A percentile compares a stretch with the other conserved stretches of the same genome.
Evolutionary conservation across 208 protist genomes (phyloP).

Genomic region (Trypanosoma cruzi): DNA sequence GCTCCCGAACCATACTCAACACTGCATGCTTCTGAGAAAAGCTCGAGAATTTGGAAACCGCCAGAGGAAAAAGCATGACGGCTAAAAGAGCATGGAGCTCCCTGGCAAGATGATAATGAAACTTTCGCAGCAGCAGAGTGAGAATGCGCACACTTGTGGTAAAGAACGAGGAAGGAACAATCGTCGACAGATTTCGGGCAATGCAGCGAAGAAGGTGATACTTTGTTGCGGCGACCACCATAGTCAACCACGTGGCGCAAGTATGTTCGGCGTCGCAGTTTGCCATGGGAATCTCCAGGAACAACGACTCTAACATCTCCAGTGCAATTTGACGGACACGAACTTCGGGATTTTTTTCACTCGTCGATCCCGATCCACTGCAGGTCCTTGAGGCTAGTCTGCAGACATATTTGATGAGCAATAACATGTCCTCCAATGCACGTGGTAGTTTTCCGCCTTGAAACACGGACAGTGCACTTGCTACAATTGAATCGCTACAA

Average conservation of each 20-base stretch:
- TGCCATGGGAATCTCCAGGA: conserved; percentile 59
- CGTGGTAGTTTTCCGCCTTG: conserved; percentile 38
- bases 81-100: conserved; percentile 75
- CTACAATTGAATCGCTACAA: conserved; percentile 41
- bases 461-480: conserved; percentile 28
- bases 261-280: conserved; percentile 72
- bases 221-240: conserved; percentile 58
- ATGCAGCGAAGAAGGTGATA: conserved; percentile 69
- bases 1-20: conserved; percentile 61
- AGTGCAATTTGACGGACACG: conserved; percentile 57
- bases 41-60: conserved; percentile 47
- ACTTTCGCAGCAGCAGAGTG: conserved; percentile 57
- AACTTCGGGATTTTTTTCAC: conserved; percentile 43
- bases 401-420: conserved; percentile 60
- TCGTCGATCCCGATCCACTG: conserved; percentile 42
- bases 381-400: conserved; percentile 40
- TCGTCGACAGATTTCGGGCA: conserved; percentile 48
- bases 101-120: conserved; percentile 67
- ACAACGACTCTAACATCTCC: conserved; percentile 53
- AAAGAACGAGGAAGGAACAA: conserved; percentile 67
- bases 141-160: conserved; percentile 53
- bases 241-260: conserved; percentile 65
- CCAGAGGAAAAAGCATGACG: conserved; percentile 68
- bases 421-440: conserved; percentile 58
- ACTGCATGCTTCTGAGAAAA: conserved; percentile 87